Evolutionary conservation across 306 rosid species (phyloP).

Genomic region (Medicago arabica): DNA sequence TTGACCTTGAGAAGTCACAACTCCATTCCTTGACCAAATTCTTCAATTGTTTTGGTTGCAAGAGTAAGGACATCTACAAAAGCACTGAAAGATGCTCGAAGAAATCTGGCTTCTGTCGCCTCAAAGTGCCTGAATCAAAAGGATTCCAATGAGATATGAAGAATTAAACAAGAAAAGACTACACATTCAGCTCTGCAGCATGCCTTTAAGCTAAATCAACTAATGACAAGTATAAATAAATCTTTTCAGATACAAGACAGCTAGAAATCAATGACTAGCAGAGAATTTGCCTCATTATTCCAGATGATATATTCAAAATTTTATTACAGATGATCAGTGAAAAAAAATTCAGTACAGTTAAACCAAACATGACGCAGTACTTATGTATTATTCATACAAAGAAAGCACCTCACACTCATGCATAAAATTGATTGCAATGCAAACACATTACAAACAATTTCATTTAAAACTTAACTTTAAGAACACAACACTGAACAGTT

Average conservation of each 20-base stretch:
- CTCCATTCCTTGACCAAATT: conserved; percentile 71
- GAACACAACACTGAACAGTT: no score
- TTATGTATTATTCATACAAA: no score
- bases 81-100: conserved; percentile 85
- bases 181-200: not conserved
- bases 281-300: not conserved
- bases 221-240: conserved; percentile 5
- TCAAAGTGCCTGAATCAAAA: conserved; percentile 69
- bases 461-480: no score
- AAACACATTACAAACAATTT: no score
- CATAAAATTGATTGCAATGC: no score
- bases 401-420: no score
- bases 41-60: conserved; percentile 85
- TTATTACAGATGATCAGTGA: no score
- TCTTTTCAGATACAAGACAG: conserved; percentile 2
- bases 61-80: conserved; percentile 77
- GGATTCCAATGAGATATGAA: not conserved
- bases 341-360: no score
- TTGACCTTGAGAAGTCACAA: conserved; percentile 36
- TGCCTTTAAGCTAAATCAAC: conserved; percentile 5
- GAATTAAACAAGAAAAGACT: conserved; percentile 5
- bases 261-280: conserved; percentile 3
- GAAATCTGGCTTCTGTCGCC: conserved; percentile 93
- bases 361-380: no score
- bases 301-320: no score